Conservation (phyloP, 352 stramenopile genomes). For the Pythium vanterpoolii region DNA sequence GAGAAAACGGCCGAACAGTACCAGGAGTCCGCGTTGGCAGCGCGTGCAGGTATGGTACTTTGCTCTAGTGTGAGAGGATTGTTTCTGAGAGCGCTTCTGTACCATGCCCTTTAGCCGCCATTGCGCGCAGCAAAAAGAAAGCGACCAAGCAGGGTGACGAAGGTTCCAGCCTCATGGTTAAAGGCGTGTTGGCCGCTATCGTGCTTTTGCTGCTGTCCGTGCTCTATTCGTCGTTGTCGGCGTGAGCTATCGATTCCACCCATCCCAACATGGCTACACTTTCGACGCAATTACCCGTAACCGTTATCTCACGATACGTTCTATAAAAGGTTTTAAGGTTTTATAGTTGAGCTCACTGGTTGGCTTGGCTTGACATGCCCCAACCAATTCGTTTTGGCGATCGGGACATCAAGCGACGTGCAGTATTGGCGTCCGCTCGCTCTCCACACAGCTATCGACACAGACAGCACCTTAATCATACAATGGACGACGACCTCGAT, state of each 20-base stretch:
- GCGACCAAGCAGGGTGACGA: conserved; percentile 32
- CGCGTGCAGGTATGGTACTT: conserved; percentile 41
- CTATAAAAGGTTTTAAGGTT: conserved; percentile 27
- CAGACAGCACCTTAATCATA: too few species aligned
- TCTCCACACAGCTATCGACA: not conserved
- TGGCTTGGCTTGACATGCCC: conserved; percentile 18
- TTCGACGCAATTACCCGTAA: not conserved
- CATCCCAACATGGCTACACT: conserved; percentile 22
- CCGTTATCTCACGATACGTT: not conserved
- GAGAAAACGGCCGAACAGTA: conserved; percentile 29
- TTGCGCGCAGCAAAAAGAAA: conserved; percentile 73
- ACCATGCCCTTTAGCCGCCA: conserved; percentile 35
- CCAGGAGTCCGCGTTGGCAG: conserved; percentile 43
- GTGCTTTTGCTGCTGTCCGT: conserved; percentile 12
- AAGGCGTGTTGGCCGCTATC: not conserved
- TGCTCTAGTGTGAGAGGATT: not conserved
- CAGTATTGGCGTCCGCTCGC: not conserved
- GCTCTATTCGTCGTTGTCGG: conserved; percentile 19
- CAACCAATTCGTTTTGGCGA: conserved; percentile 21
- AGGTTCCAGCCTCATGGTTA: conserved; percentile 9
- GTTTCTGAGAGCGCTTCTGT: not conserved
- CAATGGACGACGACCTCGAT: conserved; percentile 87
- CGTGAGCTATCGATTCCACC: too few species aligned
- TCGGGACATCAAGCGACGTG: conserved; percentile 14
- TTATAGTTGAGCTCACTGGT: not conserved